Evolutionary conservation across 768 basidiomycete genomes (phyloP).

Genomic region (Scleroderma bovista): DNA sequence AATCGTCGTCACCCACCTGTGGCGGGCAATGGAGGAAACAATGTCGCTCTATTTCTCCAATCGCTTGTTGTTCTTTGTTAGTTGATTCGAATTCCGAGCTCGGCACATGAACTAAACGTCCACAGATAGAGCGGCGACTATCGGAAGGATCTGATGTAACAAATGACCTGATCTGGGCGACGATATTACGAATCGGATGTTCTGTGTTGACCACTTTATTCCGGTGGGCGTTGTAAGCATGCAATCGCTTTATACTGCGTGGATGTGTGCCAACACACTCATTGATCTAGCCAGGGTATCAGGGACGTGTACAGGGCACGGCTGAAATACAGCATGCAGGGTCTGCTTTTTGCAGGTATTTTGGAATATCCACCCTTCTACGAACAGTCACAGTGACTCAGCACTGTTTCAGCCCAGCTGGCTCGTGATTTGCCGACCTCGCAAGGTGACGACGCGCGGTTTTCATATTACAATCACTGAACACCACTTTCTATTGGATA

Average conservation of each 20-base stretch:
- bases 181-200: conserved; percentile 9
- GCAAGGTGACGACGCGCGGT: conserved; percentile 8
- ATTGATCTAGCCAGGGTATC: conserved; percentile 2
- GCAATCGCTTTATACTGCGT: neutral
- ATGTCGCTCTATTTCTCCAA: conserved; percentile 22
- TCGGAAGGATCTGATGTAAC: neutral
- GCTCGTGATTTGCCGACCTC: conserved; percentile 18
- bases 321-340: conserved; percentile 16
- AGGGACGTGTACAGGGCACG: conserved; percentile 9
- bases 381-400: neutral
- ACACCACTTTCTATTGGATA: neutral
- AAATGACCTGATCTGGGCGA: conserved; percentile 10
- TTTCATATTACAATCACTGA: neutral
- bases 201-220: conserved; percentile 13
- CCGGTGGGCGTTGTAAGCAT: conserved; percentile 15
- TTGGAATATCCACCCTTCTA: neutral
- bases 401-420: conserved; percentile 9
- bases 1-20: conserved; percentile 7
- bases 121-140: conserved; percentile 19
- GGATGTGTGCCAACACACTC: neutral
- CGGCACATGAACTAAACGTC: neutral
- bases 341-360: conserved; percentile 16
- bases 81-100: neutral
- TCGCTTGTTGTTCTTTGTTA: conserved; percentile 14
- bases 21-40: conserved; percentile 14